Percentiles rank a stretch among this genome's conserved stretches.
These are phyloP conservation scores for Apocynum venetum DNA, from an alignment of 257 asterid genomes.

Conservation along the genomic window DNA sequence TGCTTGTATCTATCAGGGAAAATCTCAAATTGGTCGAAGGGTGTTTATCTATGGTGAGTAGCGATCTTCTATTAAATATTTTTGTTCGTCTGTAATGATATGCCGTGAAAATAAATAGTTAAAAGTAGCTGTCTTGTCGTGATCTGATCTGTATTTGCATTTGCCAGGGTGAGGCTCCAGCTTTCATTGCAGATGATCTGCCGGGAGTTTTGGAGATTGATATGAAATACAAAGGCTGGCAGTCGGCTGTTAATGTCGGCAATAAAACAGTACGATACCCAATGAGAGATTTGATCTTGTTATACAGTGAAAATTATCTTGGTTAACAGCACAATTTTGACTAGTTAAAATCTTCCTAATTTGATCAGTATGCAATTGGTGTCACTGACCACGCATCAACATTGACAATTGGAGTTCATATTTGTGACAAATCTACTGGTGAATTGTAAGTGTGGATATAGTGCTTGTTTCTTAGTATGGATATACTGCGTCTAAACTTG, in stretches of 20 bases:
- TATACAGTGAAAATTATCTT: slow-evolving; percentile 3
- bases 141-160: slow-evolving; percentile 19
- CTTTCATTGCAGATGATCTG: slow-evolving; percentile 52
- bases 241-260: slow-evolving; percentile 43
- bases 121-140: slow-evolving; percentile 14
- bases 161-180: slow-evolving; percentile 90
- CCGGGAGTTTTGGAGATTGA: slow-evolving; percentile 36
- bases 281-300: slow-evolving; percentile 21
- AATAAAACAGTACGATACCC: slow-evolving; percentile 54
- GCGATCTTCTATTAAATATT: background rate
- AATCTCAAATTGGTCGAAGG: slow-evolving; percentile 32
- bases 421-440: slow-evolving; percentile 46
- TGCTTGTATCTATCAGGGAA: slow-evolving; percentile 35
- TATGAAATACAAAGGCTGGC: slow-evolving; percentile 39
- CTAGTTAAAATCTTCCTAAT: slow-evolving; percentile 20
- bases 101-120: background rate
- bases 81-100: background rate
- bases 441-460: slow-evolving; percentile 43
- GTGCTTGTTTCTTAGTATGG: slow-evolving; percentile 6
- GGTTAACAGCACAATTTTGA: slow-evolving; percentile 13
- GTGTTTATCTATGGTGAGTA: slow-evolving; percentile 59
- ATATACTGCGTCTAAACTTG: slow-evolving; percentile 5
- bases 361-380: slow-evolving; percentile 65
- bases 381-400: slow-evolving; percentile 38
- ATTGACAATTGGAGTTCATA: slow-evolving; percentile 38